Evolutionary conservation across 2,329 filamentous ascomycete genomes (phyloP), one percentile per base, ranked within the genome.

Genomic region (Phoma herbarum): DNA sequence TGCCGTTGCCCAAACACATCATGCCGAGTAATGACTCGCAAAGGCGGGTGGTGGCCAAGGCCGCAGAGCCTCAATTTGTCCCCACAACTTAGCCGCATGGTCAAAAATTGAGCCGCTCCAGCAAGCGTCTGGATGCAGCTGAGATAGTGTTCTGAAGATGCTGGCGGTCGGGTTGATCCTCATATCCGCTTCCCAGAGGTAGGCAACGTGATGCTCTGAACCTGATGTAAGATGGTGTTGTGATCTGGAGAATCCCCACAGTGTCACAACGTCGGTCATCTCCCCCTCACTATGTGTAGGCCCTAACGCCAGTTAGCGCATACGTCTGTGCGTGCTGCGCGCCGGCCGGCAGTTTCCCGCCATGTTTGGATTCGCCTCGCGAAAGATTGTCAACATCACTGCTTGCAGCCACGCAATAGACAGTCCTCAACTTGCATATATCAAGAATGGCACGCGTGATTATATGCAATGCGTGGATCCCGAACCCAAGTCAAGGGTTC

Each of bases 31-130:
- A 39, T 46, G 31, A 28, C 51, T 53, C 25, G 29, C 33, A 23
- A 37, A 28, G 7, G 41, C 23, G 39, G 42, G 16, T 41, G 22
- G 16, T 22, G 22, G 33, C 51, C 51, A 47, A 53, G 43, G 47
- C 20, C 18, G 26, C 18, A 47, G 43, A 35, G 31, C 31, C 31
- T 35, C 31, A n/a, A n/a, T n/a, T n/a, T 35, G 31, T n/a, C 16
- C 4, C 31, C 31, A 35, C 31, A 35, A 35, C 31, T 35, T 18
- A 35, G n/a, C 31, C n/a, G 4, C 16, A 35, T n/a, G 31, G 31
- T n/a, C 16, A 14, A 2, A 18, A 35, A 7, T 7, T 35, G 31
- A n/a, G 31, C 31, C 16, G 16, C 16, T 35, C 16, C 9, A 8
- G 31, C 8, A 35, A 35, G 16, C 31, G n/a, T n/a, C 16, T 8